Percentiles rank a stretch among this genome's conserved stretches.
Evolutionary conservation across 2,329 filamentous ascomycete genomes (phyloP).

Genomic region (Raffaelea albimanens): DNA sequence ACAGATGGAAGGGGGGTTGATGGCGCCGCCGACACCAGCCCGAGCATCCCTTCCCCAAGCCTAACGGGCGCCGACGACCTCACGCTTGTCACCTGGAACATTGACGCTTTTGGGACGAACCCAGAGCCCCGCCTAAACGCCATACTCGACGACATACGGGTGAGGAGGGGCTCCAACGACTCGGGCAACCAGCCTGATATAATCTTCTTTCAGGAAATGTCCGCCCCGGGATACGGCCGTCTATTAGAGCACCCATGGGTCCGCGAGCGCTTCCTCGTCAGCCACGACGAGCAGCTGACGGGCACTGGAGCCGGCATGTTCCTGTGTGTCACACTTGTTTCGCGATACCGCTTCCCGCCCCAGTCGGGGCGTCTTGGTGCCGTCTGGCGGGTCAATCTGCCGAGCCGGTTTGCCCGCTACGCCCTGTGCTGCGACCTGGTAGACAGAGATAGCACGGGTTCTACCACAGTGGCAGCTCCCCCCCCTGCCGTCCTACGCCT

Average conservation of each 20-base stretch:
- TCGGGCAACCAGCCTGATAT: conserved; percentile 9
- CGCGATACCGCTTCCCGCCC: conserved; percentile 17
- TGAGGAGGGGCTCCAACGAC: no score
- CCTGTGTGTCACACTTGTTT: conserved; percentile 18
- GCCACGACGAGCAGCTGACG: conserved; percentile 16
- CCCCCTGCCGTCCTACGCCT: conserved; percentile 16
- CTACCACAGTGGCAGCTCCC: not conserved
- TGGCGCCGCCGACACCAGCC: no score
- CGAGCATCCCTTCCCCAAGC: not conserved
- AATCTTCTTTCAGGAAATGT: conserved; percentile 27
- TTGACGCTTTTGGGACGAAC: conserved; percentile 15
- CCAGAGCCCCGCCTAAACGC: conserved; percentile 15
- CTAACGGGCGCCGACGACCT: not conserved
- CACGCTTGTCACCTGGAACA: conserved; percentile 23
- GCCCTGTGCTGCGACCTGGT: conserved; percentile 25
- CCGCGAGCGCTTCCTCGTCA: conserved; percentile 20
- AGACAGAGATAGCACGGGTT: not conserved
- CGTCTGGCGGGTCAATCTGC: conserved; percentile 22
- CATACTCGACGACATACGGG: conserved; percentile 18
- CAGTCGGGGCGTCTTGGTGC: conserved; percentile 14
- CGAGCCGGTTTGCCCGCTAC: conserved; percentile 21
- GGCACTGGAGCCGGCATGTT: conserved; percentile 13
- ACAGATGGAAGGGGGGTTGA: no score
- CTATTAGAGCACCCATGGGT: conserved; percentile 18
- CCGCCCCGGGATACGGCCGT: conserved; percentile 12